A percentile compares a stretch with the other conserved stretches of the same genome.
These are phyloP conservation scores for Xylaria sp. DNA, from an alignment of 2,329 filamentous ascomycete genomes.

Conservation along the genomic window DNA sequence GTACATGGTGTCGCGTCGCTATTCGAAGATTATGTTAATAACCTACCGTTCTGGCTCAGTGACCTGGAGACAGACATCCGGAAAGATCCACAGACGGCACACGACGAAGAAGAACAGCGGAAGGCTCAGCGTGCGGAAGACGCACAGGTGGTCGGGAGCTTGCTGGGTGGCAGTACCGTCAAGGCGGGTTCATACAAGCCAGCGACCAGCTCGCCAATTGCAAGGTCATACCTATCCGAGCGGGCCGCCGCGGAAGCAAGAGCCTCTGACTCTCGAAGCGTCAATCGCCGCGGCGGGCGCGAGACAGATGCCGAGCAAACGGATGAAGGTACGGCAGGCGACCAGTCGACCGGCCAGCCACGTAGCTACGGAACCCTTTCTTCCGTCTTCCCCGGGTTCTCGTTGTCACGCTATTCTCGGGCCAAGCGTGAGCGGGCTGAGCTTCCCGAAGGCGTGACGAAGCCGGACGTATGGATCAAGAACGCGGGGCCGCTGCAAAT, in stretches of 20 bases:
- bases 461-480: conserved; percentile 89
- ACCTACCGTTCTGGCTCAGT: conserved; percentile 92
- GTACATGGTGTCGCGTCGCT: conserved; percentile 89
- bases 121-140: conserved; percentile 82
- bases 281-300: conserved; percentile 26
- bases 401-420: conserved; percentile 74
- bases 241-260: conserved; percentile 52
- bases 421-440: conserved; percentile 54
- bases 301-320: conserved; percentile 30
- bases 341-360: conserved; percentile 18
- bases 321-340: conserved; percentile 24
- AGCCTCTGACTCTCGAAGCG: conserved; percentile 30
- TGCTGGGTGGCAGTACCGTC: conserved; percentile 60
- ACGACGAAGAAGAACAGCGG: conserved; percentile 87
- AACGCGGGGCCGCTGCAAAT: conserved; percentile 89
- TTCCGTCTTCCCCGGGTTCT: conserved; percentile 80
- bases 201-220: conserved; percentile 66
- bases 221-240: conserved; percentile 65
- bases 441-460: conserved; percentile 84
- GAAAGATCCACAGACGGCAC: conserved; percentile 86
- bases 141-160: conserved; percentile 85
- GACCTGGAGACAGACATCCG: conserved; percentile 93
- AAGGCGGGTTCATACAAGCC: conserved; percentile 59
- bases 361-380: conserved; percentile 60
- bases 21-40: conserved; percentile 96